Conservation (phyloP, 129 eudicot genomes). For the Sambucus nigra region DNA sequence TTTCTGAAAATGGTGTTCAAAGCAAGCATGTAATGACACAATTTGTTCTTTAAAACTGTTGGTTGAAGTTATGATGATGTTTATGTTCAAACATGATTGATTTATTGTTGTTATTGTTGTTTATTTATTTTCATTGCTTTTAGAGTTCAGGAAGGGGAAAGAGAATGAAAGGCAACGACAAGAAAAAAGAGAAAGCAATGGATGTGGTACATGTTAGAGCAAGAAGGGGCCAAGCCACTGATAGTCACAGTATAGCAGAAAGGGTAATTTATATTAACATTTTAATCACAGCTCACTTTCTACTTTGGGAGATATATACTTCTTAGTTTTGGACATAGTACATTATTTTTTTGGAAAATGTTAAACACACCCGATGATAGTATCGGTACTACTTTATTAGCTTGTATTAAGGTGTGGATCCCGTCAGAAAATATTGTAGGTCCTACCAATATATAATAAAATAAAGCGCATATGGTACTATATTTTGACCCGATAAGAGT, state of each 20-base stretch:
- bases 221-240: slow-evolving; percentile 98
- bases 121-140: not conserved
- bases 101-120: not conserved
- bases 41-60: not conserved
- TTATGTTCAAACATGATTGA: not conserved
- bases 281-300: too few species aligned
- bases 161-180: slow-evolving; percentile 29
- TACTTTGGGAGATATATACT: too few species aligned
- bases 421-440: too few species aligned
- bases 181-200: slow-evolving; percentile 35
- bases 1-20: slow-evolving; percentile 29
- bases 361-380: too few species aligned
- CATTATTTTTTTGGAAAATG: too few species aligned
- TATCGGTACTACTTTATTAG: too few species aligned
- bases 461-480: too few species aligned
- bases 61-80: not conserved
- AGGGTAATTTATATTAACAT: slow-evolving; percentile 32
- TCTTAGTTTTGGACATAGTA: too few species aligned
- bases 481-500: too few species aligned
- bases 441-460: too few species aligned
- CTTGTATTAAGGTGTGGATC: too few species aligned
- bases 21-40: slow-evolving; percentile 38
- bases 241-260: slow-evolving; percentile 92
- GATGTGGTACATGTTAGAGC: slow-evolving; percentile 96
- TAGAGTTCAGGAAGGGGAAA: slow-evolving; percentile 58